Conservation (phyloP, 306 rosid genomes). For the Rosa multiflora region DNA sequence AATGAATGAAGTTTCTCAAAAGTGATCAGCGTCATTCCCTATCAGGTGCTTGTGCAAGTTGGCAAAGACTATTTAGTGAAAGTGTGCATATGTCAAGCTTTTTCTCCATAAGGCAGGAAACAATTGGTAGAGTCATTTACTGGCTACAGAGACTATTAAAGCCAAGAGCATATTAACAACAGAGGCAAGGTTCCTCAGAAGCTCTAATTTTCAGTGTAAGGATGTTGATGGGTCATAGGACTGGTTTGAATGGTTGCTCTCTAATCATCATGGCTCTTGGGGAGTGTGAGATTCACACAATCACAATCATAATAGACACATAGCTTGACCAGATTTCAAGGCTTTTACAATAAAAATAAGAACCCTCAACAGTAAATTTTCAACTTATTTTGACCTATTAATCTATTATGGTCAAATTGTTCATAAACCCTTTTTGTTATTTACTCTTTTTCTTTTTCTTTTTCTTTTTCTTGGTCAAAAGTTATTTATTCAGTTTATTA, state of each 20-base stretch:
- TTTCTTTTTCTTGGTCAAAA: not conserved
- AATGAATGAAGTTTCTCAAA: constrained; percentile 29
- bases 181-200: constrained; percentile 41
- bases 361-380: constrained; percentile 14
- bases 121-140: constrained; percentile 34
- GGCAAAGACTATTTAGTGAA: constrained; percentile 37
- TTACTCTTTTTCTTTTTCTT: not conserved
- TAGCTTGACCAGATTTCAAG: constrained; percentile 21
- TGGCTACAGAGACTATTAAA: constrained; percentile 25
- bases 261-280: constrained; percentile 46
- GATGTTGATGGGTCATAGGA: constrained; percentile 48
- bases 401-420: constrained; percentile 7
- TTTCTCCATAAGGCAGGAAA: constrained; percentile 30
- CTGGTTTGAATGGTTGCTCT: constrained; percentile 41
- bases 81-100: constrained; percentile 37
- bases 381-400: constrained; percentile 12
- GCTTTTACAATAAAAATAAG: not conserved
- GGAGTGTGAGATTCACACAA: constrained; percentile 26
- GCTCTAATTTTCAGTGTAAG: constrained; percentile 58
- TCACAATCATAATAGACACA: constrained; percentile 23
- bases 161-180: constrained; percentile 33
- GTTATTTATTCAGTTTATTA: not conserved
- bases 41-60: constrained; percentile 52
- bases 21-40: constrained; percentile 43
- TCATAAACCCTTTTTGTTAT: not conserved